Evolutionary conservation across 2,329 filamentous ascomycete species (phyloP).

Genomic region (Monilinia polystroma): DNA sequence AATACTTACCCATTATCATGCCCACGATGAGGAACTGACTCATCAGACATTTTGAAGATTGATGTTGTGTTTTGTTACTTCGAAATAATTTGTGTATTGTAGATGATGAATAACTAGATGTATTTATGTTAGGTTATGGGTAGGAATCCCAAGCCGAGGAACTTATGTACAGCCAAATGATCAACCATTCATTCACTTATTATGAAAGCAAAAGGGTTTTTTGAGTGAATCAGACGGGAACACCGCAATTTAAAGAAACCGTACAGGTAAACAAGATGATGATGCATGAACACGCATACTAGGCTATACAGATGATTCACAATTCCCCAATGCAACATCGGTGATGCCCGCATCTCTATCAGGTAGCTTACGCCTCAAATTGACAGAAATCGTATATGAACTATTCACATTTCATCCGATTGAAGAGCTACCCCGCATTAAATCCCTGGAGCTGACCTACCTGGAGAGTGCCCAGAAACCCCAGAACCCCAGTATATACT

Average conservation of each 20-base stretch:
- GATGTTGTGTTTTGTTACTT: not conserved
- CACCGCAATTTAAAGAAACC: not conserved
- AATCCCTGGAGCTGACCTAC: conserved; percentile 12
- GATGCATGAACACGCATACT: not conserved
- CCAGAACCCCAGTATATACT: not conserved
- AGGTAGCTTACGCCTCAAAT: not conserved
- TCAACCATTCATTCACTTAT: not conserved
- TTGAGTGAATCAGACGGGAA: conserved; percentile 9
- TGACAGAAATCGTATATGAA: conserved; percentile 10
- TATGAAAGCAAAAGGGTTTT: not conserved
- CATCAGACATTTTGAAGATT: conserved; percentile 19
- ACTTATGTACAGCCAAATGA: conserved; percentile 4
- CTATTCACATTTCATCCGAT: not conserved
- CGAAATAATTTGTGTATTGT: not conserved
- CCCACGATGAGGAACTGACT: not conserved
- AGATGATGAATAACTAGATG: not conserved
- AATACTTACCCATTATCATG: conserved; percentile 15
- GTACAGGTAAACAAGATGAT: not conserved
- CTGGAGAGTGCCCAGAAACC: not conserved
- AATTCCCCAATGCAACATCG: not conserved
- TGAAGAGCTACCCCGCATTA: conserved; percentile 21
- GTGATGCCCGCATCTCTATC: conserved; percentile 6
- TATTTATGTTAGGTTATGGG: not conserved
- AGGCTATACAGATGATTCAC: conserved; percentile 9
- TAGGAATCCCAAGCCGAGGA: not conserved